A percentile compares a stretch with the other conserved stretches of the same genome.
phyloP scores from a whole-genome alignment of 2,329 filamentous ascomycete species.

The Septoria linicola region DNA sequence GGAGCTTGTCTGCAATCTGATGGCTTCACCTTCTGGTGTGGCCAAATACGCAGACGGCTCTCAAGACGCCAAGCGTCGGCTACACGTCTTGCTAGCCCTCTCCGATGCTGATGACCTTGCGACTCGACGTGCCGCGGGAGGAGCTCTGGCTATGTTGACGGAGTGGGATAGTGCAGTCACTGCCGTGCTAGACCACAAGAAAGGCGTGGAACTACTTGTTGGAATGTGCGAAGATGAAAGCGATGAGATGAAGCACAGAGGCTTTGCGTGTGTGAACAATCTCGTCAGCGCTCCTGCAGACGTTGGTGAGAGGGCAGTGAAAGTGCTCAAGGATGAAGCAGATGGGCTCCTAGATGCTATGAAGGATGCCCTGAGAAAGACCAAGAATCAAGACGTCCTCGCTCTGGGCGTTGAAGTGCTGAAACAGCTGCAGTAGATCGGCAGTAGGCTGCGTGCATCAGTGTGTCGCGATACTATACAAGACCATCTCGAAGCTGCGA shows the following conservation, averaged over 20 bases:
- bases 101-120: constrained; percentile 79
- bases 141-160: constrained; percentile 81
- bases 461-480: no score
- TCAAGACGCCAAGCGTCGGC: constrained; percentile 66
- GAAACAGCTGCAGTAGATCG: constrained; percentile 16
- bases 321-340: constrained; percentile 57
- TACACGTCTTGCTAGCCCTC: constrained; percentile 83
- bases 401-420: constrained; percentile 13
- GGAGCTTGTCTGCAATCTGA: constrained; percentile 89
- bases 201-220: constrained; percentile 76
- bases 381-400: constrained; percentile 67
- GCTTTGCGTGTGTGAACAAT: constrained; percentile 65
- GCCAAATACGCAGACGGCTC: constrained; percentile 67
- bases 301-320: constrained; percentile 59
- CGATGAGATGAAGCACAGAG: constrained; percentile 65
- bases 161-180: constrained; percentile 72
- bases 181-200: constrained; percentile 66
- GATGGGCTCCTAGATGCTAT: constrained; percentile 70
- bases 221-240: constrained; percentile 71
- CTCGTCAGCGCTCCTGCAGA: constrained; percentile 67
- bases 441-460: no score
- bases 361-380: constrained; percentile 68
- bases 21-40: constrained; percentile 66
- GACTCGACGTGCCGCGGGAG: constrained; percentile 80
- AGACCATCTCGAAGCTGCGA: no score